Evolutionary conservation across 1,284 basidiomycete species (phyloP).

Genomic region (Schizophyllum commune): DNA sequence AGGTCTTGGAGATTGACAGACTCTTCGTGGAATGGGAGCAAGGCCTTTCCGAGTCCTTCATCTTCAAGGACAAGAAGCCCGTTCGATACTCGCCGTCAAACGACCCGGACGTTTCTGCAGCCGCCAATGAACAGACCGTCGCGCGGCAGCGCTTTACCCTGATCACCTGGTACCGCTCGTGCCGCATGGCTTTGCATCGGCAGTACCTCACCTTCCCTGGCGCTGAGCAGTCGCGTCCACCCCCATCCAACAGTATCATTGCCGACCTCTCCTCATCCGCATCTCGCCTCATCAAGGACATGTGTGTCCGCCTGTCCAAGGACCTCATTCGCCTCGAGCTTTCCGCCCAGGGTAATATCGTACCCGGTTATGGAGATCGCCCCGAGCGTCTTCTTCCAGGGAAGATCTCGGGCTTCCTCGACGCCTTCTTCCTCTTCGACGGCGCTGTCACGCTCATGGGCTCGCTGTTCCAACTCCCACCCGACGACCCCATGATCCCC

Average conservation of each 20-base stretch:
- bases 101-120: not conserved
- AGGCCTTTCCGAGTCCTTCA: not conserved
- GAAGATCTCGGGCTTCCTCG: not conserved
- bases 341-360: not conserved
- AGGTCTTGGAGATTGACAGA: not conserved
- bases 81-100: not conserved
- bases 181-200: constrained; percentile 29
- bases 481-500: not conserved
- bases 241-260: not conserved
- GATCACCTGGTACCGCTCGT: constrained; percentile 32
- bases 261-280: not conserved
- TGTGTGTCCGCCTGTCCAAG: not conserved
- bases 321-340: not conserved
- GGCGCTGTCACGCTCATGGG: not conserved
- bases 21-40: not conserved
- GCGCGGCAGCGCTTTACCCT: constrained; percentile 29
- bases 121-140: constrained; percentile 9
- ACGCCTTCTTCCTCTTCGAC: not conserved
- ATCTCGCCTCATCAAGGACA: not conserved
- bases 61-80: not conserved
- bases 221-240: not conserved
- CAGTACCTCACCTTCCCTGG: constrained; percentile 20
- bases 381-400: not conserved
- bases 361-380: not conserved
- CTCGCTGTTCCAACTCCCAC: not conserved